A percentile compares a stretch with the other conserved stretches of the same genome.
Conservation (phyloP, 2,329 filamentous ascomycete species). For the Aspergillus versicolor region DNA sequence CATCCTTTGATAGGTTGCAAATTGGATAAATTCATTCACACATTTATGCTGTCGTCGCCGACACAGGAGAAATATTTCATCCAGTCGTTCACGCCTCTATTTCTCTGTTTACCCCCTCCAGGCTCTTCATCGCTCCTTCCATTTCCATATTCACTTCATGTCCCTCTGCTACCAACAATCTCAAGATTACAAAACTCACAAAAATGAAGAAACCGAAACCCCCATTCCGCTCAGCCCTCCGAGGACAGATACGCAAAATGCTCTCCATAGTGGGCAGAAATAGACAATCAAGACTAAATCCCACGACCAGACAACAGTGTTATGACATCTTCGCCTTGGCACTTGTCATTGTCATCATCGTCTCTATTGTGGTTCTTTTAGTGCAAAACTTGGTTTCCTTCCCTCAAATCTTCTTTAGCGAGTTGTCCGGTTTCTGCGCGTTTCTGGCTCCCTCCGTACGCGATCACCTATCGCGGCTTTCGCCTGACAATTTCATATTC, state of each 20-base stretch:
- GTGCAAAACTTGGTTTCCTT: neutral
- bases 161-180: neutral
- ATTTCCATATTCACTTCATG: neutral
- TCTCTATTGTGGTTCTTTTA: neutral
- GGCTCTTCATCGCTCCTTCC: neutral
- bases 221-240: neutral
- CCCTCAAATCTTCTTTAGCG: neutral
- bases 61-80: neutral
- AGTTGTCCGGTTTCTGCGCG: neutral
- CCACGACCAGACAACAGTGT: neutral
- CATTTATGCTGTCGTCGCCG: neutral
- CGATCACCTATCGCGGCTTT: neutral
- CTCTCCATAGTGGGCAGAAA: too few relatives aligned
- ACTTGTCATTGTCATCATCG: neutral
- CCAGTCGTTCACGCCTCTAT: neutral
- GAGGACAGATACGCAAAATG: neutral
- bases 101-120: neutral
- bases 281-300: neutral
- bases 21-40: neutral
- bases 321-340: neutral
- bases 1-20: too few relatives aligned
- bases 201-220: neutral
- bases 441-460: too few relatives aligned
- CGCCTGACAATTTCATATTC: neutral
- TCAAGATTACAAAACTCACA: neutral